Conservation (phyloP, 192 early-diverging fungal genomes). For the Chytriomyces sp. region DNA sequence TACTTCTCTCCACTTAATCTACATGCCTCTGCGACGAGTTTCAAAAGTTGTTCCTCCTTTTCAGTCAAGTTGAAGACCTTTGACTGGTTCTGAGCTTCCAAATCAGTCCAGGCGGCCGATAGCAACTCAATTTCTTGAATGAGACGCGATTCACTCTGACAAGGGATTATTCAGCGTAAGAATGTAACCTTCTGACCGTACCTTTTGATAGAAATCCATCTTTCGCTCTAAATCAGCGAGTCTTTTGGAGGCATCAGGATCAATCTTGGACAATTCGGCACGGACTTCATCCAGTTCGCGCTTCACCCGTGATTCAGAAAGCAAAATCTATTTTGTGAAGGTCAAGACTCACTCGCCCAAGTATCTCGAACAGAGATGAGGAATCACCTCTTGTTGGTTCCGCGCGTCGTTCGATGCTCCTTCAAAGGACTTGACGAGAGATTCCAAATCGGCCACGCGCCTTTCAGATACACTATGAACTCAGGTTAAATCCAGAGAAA, state of each 20-base stretch:
- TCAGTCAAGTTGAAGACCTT: conserved; percentile 75
- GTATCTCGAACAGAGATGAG: neutral
- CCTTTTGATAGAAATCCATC: conserved; percentile 59
- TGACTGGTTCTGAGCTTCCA: conserved; percentile 82
- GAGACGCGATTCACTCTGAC: conserved; percentile 57
- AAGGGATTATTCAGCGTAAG: conserved; percentile 25
- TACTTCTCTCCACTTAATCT: neutral
- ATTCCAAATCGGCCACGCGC: conserved; percentile 4
- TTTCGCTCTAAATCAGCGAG: conserved; percentile 56
- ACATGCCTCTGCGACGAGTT: conserved; percentile 71
- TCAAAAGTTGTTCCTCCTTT: conserved; percentile 79
- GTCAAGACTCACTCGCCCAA: neutral
- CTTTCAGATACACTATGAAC: conserved; percentile 11
- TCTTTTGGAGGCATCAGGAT: conserved; percentile 40
- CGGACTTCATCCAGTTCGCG: conserved; percentile 23
- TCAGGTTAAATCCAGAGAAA: neutral
- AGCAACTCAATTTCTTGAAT: conserved; percentile 68
- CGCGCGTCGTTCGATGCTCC: conserved; percentile 3
- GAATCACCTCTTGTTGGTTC: conserved; percentile 15
- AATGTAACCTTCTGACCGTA: conserved; percentile 36
- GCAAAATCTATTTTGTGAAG: conserved; percentile 13
- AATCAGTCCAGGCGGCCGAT: conserved; percentile 68
- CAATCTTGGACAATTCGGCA: neutral
- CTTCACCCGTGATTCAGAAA: conserved; percentile 12
- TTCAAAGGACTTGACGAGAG: conserved; percentile 9